Base-by-base conservation (phyloP, 768 basidiomycete species). In the Lyophyllum semitale region DNA sequence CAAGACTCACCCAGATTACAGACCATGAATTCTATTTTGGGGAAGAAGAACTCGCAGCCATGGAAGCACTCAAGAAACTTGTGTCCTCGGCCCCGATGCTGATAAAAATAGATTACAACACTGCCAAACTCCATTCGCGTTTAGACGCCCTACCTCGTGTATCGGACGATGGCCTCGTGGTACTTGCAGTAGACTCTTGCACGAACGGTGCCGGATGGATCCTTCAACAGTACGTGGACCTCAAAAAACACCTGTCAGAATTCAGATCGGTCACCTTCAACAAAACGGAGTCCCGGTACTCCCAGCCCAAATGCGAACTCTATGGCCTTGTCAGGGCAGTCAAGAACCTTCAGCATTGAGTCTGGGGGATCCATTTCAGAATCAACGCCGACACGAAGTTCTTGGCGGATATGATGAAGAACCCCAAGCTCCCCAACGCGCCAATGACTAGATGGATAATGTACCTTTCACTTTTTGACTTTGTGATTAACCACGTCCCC, bases 391-490 rank as follows among this genome's bases (percentile, higher is more conserved):
- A 77, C 48, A 73, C 70, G 0, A 66, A 69, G 37, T 71, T 68
- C 32, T 65, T 79, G 1, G 66, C 60, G 22, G 67, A 69, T 8
- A 77, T 75, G 75, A 53, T 78, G 2, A 67, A 66, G 22, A 58
- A 68, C 1, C 74, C 74, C 0, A 70, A 78, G 40, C 51, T 73
- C 1, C 73, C 74, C 0, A 74, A 72, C 47, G 68, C 70, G 0
- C 64, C 72, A 0, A 66, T 77, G 48, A 71, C 73, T 18, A 47
- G 69, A n/a, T 78, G 76, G 77, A 67, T 78, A 1, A 33, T 60
- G 5, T 72, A 66, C 32, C 70, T 77, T 4, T 53, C 63, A 0
- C 49, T 74, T 0, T 78, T 77, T 52, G 58, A 74, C 38, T 77
- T 78, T 48, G 59, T 61, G 18, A 54, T 76, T 2, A 47, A 64